Conservation (phyloP, 2,329 filamentous ascomycete species). For the Piedraia hortae region DNA sequence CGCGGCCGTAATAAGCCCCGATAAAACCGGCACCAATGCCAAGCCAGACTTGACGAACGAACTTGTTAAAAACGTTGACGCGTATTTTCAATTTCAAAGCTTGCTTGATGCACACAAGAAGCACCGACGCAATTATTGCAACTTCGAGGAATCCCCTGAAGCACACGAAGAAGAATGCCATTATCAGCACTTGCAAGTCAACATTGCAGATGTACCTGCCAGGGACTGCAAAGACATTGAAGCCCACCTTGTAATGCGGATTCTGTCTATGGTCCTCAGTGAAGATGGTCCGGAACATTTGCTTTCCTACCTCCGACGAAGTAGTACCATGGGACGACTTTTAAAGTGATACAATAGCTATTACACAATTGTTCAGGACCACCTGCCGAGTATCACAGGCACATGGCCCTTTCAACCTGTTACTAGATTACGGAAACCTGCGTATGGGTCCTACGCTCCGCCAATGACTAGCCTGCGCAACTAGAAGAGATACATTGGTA, state of each 20-base stretch:
- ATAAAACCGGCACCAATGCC: slow-evolving; percentile 40
- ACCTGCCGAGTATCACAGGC: too few relatives aligned
- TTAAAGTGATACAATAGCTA: too few relatives aligned
- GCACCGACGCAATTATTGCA: slow-evolving; percentile 62
- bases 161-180: slow-evolving; percentile 56
- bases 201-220: slow-evolving; percentile 11
- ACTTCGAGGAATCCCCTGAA: slow-evolving; percentile 69
- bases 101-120: slow-evolving; percentile 64
- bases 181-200: background rate
- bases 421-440: too few relatives aligned
- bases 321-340: too few relatives aligned
- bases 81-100: slow-evolving; percentile 40
- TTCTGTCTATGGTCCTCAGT: too few relatives aligned
- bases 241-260: slow-evolving; percentile 28
- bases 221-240: slow-evolving; percentile 47
- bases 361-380: too few relatives aligned
- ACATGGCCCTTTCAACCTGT: too few relatives aligned
- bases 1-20: slow-evolving; percentile 43
- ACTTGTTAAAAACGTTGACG: slow-evolving; percentile 30
- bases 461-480: too few relatives aligned
- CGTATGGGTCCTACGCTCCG: too few relatives aligned
- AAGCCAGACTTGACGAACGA: slow-evolving; percentile 33
- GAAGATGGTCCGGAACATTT: too few relatives aligned
- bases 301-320: too few relatives aligned
- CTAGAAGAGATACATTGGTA: too few relatives aligned